Conservation (phyloP, 352 stramenopile species). For the Aphanomyces stellatus region DNA sequence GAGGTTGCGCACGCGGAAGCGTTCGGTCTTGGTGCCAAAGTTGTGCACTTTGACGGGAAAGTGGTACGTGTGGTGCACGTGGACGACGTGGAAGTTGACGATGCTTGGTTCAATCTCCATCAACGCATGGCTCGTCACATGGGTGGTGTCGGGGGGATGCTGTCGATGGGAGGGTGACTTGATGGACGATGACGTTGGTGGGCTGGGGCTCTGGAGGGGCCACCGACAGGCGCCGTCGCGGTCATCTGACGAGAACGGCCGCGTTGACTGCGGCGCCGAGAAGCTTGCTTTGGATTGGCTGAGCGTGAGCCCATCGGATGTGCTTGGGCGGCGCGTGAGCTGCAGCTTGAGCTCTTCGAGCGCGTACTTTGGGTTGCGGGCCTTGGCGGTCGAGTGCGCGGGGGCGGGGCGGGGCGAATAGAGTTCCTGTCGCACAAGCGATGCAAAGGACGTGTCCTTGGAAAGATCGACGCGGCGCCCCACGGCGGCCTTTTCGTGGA, state of each 20-base stretch:
- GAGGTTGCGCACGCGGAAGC: slow-evolving; percentile 52
- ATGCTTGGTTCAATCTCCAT: slow-evolving; percentile 12
- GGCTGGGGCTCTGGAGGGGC: not conserved
- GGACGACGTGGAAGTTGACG: slow-evolving; percentile 13
- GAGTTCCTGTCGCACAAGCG: not conserved
- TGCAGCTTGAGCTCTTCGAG: not conserved
- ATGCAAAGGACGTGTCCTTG: not conserved
- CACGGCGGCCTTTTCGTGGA: not conserved
- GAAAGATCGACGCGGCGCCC: not conserved
- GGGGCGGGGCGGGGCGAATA: slow-evolving; percentile 3
- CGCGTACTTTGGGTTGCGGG: not conserved
- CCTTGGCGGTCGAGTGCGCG: not conserved
- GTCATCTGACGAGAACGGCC: not conserved
- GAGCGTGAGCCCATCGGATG: not conserved
- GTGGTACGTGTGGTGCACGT: not conserved
- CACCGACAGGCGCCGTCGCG: not conserved
- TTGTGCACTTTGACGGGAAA: slow-evolving; percentile 32
- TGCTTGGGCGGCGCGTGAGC: not conserved
- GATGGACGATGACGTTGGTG: not conserved
- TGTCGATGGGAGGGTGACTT: not conserved
- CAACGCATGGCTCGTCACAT: not conserved
- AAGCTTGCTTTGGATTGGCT: not conserved
- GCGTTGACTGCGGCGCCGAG: not conserved
- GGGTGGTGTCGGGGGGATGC: not conserved
- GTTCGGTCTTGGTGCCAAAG: slow-evolving; percentile 51